These are phyloP conservation scores for Penicillium sp. DNA, from an alignment of 2,329 filamentous ascomycete genomes.

Conservation along the genomic window DNA sequence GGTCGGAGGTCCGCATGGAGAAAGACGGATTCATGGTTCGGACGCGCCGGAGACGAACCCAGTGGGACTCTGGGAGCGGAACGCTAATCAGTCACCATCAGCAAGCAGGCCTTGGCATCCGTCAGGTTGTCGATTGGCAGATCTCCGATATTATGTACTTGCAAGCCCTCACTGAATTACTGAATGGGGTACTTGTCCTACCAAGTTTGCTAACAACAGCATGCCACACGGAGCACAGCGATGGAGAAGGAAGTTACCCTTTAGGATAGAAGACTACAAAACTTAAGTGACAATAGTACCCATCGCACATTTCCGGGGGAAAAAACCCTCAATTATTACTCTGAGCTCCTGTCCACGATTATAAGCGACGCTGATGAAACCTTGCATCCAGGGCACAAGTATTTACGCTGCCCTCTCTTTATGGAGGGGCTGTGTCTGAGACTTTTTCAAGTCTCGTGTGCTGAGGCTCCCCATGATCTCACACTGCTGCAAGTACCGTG, in stretches of 20 bases:
- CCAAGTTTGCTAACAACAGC: background rate
- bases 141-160: background rate
- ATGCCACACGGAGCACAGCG: background rate
- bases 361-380: background rate
- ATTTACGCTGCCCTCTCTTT: background rate
- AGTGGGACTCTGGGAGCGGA: conserved; percentile 17
- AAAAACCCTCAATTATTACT: background rate
- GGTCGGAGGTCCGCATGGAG: conserved; percentile 10
- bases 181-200: background rate
- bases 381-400: background rate
- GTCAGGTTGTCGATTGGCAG: background rate
- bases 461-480: conserved; percentile 17
- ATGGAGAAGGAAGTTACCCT: background rate
- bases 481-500: conserved; percentile 15
- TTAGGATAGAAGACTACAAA: too few relatives aligned
- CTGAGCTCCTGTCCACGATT: background rate
- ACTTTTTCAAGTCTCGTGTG: background rate
- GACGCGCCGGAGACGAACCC: conserved; percentile 23
- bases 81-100: conserved; percentile 13
- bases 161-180: background rate
- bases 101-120: conserved; percentile 12
- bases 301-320: background rate
- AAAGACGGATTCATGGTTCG: conserved; percentile 26
- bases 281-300: too few relatives aligned
- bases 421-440: background rate